Evolutionary conservation across 1,139 yeast genomes (phyloP).

Genomic region (Tardiomyces depauwii): DNA sequence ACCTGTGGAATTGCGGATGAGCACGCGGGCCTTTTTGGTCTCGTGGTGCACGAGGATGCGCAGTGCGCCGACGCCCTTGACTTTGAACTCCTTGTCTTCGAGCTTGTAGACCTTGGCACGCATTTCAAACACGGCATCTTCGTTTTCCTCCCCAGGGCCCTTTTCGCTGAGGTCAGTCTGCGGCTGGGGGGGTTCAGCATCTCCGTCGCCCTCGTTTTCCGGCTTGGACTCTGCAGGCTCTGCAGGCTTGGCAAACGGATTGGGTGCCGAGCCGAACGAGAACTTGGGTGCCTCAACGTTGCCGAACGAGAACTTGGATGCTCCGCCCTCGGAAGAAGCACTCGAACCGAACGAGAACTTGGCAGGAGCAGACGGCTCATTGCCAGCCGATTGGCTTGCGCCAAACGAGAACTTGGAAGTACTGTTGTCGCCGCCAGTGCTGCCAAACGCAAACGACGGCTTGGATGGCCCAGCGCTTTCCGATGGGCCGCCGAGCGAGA

Average conservation of each 20-base stretch:
- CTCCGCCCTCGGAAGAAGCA: neutral
- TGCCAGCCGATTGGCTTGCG: conserved; percentile 1
- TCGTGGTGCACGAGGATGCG: conserved; percentile 53
- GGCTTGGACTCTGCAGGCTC: conserved; percentile 9
- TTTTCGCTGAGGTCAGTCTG: conserved; percentile 29
- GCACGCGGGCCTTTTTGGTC: conserved; percentile 52
- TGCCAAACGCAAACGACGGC: neutral
- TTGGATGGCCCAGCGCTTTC: neutral
- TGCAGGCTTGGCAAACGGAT: conserved; percentile 4
- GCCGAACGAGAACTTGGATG: neutral
- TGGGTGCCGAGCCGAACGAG: conserved; percentile 1
- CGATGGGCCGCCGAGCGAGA: conserved; percentile 2
- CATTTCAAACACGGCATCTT: conserved; percentile 50
- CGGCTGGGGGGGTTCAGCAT: conserved; percentile 17
- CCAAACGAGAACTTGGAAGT: conserved; percentile 10
- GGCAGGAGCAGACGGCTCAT: no score
- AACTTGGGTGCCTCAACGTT: neutral
- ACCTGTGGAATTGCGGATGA: conserved; percentile 81
- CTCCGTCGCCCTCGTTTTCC: conserved; percentile 8
- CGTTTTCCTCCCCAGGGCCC: conserved; percentile 82
- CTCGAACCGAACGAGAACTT: conserved; percentile 13
- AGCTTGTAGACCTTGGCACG: conserved; percentile 63
- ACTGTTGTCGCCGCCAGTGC: conserved; percentile 3
- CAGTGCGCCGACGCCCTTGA: conserved; percentile 69
- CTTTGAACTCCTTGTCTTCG: conserved; percentile 21